Base-by-base conservation (phyloP, 129 eudicot species). In the Centella asiatica region DNA sequence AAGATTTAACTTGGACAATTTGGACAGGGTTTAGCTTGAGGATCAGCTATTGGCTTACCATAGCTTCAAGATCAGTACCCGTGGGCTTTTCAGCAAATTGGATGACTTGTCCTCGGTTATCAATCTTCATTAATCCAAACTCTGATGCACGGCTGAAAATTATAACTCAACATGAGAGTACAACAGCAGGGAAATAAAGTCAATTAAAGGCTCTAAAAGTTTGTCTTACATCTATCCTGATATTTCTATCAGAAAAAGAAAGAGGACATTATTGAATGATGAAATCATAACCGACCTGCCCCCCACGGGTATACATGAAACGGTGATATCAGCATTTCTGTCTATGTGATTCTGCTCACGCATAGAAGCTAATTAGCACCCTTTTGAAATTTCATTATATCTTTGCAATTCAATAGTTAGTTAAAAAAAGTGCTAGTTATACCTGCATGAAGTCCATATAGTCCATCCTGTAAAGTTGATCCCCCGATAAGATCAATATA, bases 371-470 rank as follows among this genome's bases (percentile, higher is more conserved):
- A n/a, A 37, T 65, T 45, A 71, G 71, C 44, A 37, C 6, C 8
- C 2, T 9, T 11, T 4, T 4, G 5, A n/a, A 63, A 53, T 17
- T 2, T 28, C 19, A 26, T 31, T 13, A 34, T 19, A 6, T 23
- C 60, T 69, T 11, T 36, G 5, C 18, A 34, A 31, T 70, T 27
- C 29, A 20, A 23, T 62, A 3, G 32, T 11, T 0, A 3, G 39
- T 44, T 23, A 40, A 51, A 10, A 33, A 19, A 53, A n/a, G 19
- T 31, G 17, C 14, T 2, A 20, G n/a, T 2, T 24, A 36, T 77
- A 86, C 98, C 95, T 90, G 94, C 79, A 92, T 74, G 45, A 92
- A 87, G 72, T 92, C 88, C 76, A 92, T 84, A 70, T 87, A 92
- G 62, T 84, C 95, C 98, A 92, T 92, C 26, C 96, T 80, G 47